Evolutionary conservation across 305 asterid species (phyloP).

Genomic region (Solanum hybrid): DNA sequence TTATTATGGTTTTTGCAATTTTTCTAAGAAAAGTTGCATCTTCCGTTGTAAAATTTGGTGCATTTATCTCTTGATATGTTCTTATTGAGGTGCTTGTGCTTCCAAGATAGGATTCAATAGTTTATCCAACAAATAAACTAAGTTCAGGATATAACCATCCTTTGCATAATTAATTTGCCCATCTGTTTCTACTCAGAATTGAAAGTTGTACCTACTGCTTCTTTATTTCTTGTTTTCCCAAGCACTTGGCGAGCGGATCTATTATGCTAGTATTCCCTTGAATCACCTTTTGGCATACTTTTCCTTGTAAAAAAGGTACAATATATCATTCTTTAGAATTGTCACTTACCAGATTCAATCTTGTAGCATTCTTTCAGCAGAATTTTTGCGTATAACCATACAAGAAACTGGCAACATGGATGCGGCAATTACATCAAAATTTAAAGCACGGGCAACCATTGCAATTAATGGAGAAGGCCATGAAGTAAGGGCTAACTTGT

Average conservation of each 20-base stretch:
- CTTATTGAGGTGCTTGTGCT: not conserved
- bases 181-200: not conserved
- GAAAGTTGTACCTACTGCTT: not conserved
- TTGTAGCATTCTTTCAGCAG: conserved; percentile 99
- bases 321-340: conserved; percentile 27
- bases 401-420: conserved; percentile 57
- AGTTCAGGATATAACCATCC: not conserved
- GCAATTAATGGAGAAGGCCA: conserved; percentile 48
- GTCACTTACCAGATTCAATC: conserved; percentile 76
- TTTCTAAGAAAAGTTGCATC: not conserved
- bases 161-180: not conserved
- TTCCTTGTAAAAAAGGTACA: not conserved
- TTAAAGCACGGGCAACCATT: conserved; percentile 23
- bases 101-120: not conserved
- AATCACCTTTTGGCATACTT: not conserved
- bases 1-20: not conserved
- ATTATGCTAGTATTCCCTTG: not conserved
- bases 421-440: conserved; percentile 30
- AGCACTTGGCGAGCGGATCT: not conserved
- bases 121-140: not conserved
- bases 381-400: conserved; percentile 73
- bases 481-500: conserved; percentile 43
- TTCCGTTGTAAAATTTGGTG: not conserved
- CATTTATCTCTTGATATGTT: not conserved
- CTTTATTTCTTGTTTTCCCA: not conserved